Evolutionary conservation across 305 asterid species (phyloP).

Genomic region (Ajuga reptans): DNA sequence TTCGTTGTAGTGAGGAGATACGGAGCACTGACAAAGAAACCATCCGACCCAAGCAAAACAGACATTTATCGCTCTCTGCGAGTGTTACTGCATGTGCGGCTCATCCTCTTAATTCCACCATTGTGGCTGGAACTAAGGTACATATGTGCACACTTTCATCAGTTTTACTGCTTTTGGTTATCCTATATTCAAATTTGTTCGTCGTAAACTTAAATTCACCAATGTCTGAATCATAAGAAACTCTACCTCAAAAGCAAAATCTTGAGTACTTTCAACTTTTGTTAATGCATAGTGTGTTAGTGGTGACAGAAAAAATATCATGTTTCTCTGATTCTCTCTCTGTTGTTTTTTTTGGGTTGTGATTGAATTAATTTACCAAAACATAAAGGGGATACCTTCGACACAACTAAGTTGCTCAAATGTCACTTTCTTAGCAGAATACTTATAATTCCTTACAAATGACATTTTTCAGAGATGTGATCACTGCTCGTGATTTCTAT

Average conservation of each 20-base stretch:
- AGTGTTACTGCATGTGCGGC: slow-evolving; percentile 63
- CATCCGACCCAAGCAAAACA: slow-evolving; percentile 40
- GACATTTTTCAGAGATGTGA: slow-evolving; percentile 51
- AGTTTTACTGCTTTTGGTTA: neutral
- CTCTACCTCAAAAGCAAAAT: neutral
- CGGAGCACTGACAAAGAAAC: slow-evolving; percentile 26
- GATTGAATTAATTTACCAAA: too few relatives aligned
- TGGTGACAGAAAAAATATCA: neutral
- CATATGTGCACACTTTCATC: neutral
- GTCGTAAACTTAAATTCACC: neutral
- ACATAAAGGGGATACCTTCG: too few relatives aligned
- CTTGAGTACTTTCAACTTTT: neutral
- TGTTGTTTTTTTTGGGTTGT: too few relatives aligned
- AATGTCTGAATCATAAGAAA: neutral
- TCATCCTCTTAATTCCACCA: slow-evolving; percentile 71
- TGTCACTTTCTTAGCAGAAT: too few relatives aligned
- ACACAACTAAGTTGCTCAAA: too few relatives aligned
- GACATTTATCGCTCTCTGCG: slow-evolving; percentile 47
- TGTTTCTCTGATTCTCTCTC: neutral
- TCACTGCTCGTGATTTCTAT: slow-evolving; percentile 57
- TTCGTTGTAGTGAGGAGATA: slow-evolving; percentile 46
- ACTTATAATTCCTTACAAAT: neutral
- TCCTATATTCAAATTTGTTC: neutral
- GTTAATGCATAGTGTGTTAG: neutral
- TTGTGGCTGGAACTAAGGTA: slow-evolving; percentile 89